Conservation (phyloP, 2,329 filamentous ascomycete genomes). For the Monascus ruber region DNA sequence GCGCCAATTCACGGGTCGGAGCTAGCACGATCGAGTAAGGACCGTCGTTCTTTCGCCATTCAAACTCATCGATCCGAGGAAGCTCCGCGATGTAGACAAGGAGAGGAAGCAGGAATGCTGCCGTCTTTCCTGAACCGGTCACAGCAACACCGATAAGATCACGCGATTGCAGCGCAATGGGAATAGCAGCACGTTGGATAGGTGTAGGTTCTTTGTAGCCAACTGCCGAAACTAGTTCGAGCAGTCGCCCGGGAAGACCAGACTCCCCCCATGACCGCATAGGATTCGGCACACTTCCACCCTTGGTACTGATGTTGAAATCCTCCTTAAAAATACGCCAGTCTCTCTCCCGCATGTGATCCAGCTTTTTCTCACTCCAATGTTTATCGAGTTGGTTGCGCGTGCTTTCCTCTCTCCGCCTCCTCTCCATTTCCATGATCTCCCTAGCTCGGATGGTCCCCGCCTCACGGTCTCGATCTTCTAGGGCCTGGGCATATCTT, state of each 20-base stretch:
- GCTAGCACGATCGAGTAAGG: slow-evolving; percentile 96
- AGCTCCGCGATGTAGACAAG: slow-evolving; percentile 90
- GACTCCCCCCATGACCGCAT: slow-evolving; percentile 94
- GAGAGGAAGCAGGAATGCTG: slow-evolving; percentile 81
- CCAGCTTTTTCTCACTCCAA: slow-evolving; percentile 86
- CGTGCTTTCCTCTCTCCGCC: slow-evolving; percentile 58
- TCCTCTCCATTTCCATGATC: slow-evolving; percentile 74
- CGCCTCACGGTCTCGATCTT: slow-evolving; percentile 62
- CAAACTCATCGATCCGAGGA: slow-evolving; percentile 68
- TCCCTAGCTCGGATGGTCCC: slow-evolving; percentile 66
- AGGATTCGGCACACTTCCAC: slow-evolving; percentile 81
- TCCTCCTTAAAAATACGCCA: slow-evolving; percentile 99
- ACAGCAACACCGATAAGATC: slow-evolving; percentile 98
- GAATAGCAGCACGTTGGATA: slow-evolving; percentile 89
- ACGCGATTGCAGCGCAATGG: slow-evolving; percentile 80
- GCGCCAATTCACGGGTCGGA: slow-evolving; percentile 90
- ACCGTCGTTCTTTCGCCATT: slow-evolving; percentile 82
- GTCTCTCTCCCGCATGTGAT: slow-evolving; percentile 92
- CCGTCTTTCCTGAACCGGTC: slow-evolving; percentile 97
- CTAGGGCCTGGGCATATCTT: slow-evolving; percentile 56
- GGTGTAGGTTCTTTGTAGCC: slow-evolving; percentile 87
- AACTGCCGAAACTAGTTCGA: slow-evolving; percentile 71
- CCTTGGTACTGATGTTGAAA: slow-evolving; percentile 92
- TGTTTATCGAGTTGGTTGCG: slow-evolving; percentile 76
- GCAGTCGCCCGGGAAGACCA: slow-evolving; percentile 59